A percentile compares a stretch with the other conserved stretches of the same genome.
These are phyloP conservation scores for Willaertia magna DNA, from an alignment of 208 protist species.

Conservation along the genomic window DNA sequence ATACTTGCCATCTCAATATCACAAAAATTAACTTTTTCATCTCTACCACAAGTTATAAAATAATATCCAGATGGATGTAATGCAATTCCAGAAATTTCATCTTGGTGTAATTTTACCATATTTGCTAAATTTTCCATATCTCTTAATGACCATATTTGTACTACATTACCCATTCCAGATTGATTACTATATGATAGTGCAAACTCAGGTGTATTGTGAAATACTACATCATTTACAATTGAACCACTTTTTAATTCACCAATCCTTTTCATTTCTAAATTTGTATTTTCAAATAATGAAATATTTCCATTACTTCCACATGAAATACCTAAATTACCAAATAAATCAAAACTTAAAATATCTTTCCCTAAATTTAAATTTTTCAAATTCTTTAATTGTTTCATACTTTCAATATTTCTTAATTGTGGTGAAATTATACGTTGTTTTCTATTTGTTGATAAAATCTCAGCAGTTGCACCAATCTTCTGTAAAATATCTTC, in stretches of 20 bases:
- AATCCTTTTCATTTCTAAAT: not conserved
- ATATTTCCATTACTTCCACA: constrained; percentile 38
- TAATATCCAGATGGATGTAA: constrained; percentile 46
- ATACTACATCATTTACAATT: constrained; percentile 28
- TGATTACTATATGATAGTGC: constrained; percentile 21
- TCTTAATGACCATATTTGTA: not conserved
- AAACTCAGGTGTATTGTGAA: constrained; percentile 35
- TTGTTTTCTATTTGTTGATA: constrained; percentile 39
- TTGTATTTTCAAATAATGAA: constrained; percentile 37
- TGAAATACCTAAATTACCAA: constrained; percentile 24
- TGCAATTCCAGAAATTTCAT: constrained; percentile 30
- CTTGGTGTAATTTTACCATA: constrained; percentile 37
- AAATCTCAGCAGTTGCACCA: not conserved
- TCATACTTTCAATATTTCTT: constrained; percentile 24
- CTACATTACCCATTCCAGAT: not conserved
- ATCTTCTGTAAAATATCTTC: not conserved
- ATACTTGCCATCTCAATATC: constrained; percentile 33
- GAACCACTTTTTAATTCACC: constrained; percentile 22
- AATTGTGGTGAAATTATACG: constrained; percentile 27
- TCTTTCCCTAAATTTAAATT: constrained; percentile 23
- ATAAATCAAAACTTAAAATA: constrained; percentile 26
- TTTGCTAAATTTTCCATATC: not conserved
- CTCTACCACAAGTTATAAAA: constrained; percentile 32
- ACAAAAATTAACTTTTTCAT: constrained; percentile 42
- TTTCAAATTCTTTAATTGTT: too few species aligned